Conservation (phyloP, 345 rosid genomes). For the Acer saccharum region DNA sequence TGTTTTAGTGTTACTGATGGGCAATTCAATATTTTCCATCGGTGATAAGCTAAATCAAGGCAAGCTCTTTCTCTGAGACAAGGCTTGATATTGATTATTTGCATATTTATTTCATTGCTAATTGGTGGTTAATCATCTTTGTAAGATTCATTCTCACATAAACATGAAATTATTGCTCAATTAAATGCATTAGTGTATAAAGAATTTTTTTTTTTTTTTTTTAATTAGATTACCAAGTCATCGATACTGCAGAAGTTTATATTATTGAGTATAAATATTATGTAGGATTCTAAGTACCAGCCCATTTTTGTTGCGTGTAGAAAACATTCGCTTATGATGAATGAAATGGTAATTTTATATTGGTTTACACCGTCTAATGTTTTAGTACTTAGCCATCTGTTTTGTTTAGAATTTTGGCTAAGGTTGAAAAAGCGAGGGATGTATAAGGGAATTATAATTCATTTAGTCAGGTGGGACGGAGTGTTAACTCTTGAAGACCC, state of each 20-base stretch:
- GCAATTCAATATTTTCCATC: constrained; percentile 45
- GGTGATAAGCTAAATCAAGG: constrained; percentile 64
- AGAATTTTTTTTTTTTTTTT: background rate
- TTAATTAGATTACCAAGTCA: background rate
- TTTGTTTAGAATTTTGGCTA: background rate
- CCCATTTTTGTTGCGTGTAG: background rate
- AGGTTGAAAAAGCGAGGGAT: background rate
- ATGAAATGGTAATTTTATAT: background rate
- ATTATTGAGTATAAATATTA: background rate
- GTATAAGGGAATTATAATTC: background rate
- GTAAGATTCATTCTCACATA: constrained; percentile 1
- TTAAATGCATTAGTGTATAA: background rate
- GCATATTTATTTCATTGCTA: background rate
- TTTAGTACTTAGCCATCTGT: too few species aligned
- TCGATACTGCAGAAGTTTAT: background rate
- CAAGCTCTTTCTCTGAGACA: constrained; percentile 32
- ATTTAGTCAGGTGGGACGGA: background rate
- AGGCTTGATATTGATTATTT: background rate
- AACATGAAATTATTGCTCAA: background rate
- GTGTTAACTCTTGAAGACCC: background rate
- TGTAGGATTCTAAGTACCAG: background rate
- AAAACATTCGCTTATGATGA: background rate
- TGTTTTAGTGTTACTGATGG: constrained; percentile 52
- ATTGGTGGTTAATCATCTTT: background rate
- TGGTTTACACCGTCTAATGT: too few species aligned